Conservation (phyloP, 2,329 filamentous ascomycete species). For the Elsinoe ampelina region DNA sequence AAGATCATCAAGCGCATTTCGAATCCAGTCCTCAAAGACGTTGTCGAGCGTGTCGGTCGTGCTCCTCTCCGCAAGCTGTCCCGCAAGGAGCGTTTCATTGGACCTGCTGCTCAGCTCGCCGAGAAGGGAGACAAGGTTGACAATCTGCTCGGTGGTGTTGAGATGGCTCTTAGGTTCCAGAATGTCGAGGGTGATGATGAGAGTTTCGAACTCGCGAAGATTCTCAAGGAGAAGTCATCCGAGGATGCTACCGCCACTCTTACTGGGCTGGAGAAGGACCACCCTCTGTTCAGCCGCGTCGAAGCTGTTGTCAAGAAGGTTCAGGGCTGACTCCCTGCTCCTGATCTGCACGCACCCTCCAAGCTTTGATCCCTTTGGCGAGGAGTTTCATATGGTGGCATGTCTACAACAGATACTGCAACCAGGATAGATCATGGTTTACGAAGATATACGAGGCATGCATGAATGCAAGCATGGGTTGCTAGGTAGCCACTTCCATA, state of each 20-base stretch:
- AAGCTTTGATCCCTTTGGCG: background rate
- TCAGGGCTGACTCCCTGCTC: conserved; percentile 37
- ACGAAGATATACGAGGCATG: conserved; percentile 10
- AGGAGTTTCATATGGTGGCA: background rate
- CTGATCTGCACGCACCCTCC: background rate
- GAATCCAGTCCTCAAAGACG: conserved; percentile 87
- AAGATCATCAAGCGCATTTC: conserved; percentile 89
- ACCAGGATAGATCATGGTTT: conserved; percentile 1
- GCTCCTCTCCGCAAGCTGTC: conserved; percentile 88
- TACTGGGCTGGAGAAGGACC: conserved; percentile 65
- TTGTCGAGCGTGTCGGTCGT: conserved; percentile 88
- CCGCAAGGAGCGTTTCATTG: conserved; percentile 92
- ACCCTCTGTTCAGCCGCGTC: conserved; percentile 70
- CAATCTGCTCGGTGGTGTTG: conserved; percentile 69
- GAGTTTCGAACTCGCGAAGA: conserved; percentile 73
- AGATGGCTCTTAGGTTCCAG: conserved; percentile 93
- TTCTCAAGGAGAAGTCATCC: conserved; percentile 64
- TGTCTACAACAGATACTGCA: background rate
- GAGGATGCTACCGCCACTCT: conserved; percentile 71
- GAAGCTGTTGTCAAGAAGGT: conserved; percentile 75
- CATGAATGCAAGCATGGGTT: background rate
- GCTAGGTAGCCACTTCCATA: conserved; percentile 4
- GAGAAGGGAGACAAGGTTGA: conserved; percentile 66
- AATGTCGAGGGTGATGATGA: conserved; percentile 88
- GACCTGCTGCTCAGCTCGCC: conserved; percentile 79